These are phyloP conservation scores for Fomitopsis betulina DNA, from an alignment of 1,284 basidiomycete genomes.

Conservation along the genomic window DNA sequence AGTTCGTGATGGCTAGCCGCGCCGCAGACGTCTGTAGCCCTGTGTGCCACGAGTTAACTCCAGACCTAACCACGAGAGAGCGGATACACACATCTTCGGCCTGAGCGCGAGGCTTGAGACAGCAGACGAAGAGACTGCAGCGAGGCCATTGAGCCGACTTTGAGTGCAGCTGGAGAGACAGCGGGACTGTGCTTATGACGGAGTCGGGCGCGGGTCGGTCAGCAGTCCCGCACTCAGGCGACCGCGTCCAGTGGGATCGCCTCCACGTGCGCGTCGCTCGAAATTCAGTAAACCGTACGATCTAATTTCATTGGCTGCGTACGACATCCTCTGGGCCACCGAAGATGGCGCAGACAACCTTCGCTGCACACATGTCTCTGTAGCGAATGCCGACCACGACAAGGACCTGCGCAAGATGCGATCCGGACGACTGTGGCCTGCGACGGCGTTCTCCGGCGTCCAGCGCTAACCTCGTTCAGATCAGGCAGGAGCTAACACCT, in stretches of 20 bases:
- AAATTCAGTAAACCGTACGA: background rate
- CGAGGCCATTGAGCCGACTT: background rate
- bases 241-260: background rate
- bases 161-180: background rate
- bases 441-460: background rate
- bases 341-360: background rate
- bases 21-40: slow-evolving; percentile 53
- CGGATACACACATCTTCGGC: slow-evolving; percentile 16
- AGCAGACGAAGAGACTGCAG: slow-evolving; percentile 20
- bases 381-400: background rate
- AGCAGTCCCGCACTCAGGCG: background rate
- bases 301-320: background rate
- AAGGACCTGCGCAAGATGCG: background rate
- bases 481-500: background rate
- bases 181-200: background rate
- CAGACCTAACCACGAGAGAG: background rate
- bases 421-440: background rate
- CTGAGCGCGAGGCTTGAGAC: slow-evolving; percentile 14
- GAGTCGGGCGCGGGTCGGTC: background rate
- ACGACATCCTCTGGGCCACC: background rate
- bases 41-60: slow-evolving; percentile 31
- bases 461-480: background rate
- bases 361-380: background rate
- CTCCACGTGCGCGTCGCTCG: background rate
- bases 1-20: slow-evolving; percentile 61